Base-by-base conservation (phyloP, 176 grass and related monocot genomes). In the Raddia distichophylla region DNA sequence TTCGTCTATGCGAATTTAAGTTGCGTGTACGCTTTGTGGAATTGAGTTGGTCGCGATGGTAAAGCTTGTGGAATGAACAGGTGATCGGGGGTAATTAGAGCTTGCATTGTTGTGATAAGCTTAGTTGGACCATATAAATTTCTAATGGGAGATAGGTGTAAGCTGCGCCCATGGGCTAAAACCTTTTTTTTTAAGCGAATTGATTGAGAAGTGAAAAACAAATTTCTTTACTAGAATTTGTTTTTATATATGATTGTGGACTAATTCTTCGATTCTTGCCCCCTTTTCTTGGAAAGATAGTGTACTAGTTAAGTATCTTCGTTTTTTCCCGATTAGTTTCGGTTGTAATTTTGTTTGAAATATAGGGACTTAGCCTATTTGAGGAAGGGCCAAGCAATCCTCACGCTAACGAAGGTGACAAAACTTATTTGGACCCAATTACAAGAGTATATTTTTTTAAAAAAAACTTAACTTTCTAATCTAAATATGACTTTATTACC, bases 21-120 rank as follows among this genome's bases (percentile, higher is more conserved):
- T 88, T 83, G 80, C 86, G 80, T 87, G 66, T 37, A 73, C 80
- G 86, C 37, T 77, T 82, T 62, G 18, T 16, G 54, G 34, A 22
- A 37, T n/a, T 40, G 8, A 57, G 56, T 46, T 76, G 14, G 55
- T 55, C 37, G 22, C 50, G 22, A 10, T 6, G 49, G 43, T 14
- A 55, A 55, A 50, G 59, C 3, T 83, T 56, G 67, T 83, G 59
- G 74, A 42, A 67, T 79, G 67, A 13, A 19, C 22, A 3, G 49
- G 32, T 4, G 60, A 4, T 59, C 11, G 67, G 49, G 37, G 49
- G 37, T 70, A 44, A 78, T 65, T 50, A 37, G 49, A 20, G 58
- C 12, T 64, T 67, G 40, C 65, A 56, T 57, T 86, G 60, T 8
- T 37, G 18, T 1, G 70, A 15, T 3, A 22, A n/a, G 32, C 51